Percentiles rank a stretch among this genome's conserved stretches.
Evolutionary conservation across 192 early-diverging fungal species (phyloP).

Genomic region (Piromyces finnis): DNA sequence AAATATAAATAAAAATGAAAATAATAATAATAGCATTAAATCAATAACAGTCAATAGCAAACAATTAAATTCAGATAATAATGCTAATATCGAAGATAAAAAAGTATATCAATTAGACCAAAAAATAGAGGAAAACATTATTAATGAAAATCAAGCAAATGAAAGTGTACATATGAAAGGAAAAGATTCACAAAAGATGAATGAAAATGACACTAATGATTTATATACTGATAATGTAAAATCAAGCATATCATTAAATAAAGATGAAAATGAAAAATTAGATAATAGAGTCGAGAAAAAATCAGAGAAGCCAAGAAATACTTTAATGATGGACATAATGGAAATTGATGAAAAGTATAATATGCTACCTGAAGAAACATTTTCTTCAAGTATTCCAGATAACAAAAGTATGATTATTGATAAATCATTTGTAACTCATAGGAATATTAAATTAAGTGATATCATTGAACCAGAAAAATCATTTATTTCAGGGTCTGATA

Average conservation of each 20-base stretch:
- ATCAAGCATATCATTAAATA: no score
- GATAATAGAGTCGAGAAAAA: neutral
- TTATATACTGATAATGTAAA: no score
- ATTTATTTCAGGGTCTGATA: neutral
- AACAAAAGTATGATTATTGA: neutral
- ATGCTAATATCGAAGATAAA: no score
- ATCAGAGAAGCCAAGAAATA: neutral
- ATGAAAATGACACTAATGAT: no score
- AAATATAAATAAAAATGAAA: neutral
- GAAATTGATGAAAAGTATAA: neutral
- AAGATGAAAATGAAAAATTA: neutral
- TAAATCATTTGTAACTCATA: neutral
- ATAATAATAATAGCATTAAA: no score
- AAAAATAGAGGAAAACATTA: no score
- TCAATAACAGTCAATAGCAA: no score
- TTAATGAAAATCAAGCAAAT: no score
- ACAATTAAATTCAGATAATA: no score
- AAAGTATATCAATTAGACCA: no score
- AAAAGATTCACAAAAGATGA: no score
- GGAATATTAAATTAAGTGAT: neutral
- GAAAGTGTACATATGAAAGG: no score
- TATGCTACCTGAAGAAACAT: neutral
- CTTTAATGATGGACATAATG: neutral
- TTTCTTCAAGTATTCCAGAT: neutral
- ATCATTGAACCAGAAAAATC: neutral